Conservation (phyloP, 306 rosid species). For the Lagenaria siceraria region DNA sequence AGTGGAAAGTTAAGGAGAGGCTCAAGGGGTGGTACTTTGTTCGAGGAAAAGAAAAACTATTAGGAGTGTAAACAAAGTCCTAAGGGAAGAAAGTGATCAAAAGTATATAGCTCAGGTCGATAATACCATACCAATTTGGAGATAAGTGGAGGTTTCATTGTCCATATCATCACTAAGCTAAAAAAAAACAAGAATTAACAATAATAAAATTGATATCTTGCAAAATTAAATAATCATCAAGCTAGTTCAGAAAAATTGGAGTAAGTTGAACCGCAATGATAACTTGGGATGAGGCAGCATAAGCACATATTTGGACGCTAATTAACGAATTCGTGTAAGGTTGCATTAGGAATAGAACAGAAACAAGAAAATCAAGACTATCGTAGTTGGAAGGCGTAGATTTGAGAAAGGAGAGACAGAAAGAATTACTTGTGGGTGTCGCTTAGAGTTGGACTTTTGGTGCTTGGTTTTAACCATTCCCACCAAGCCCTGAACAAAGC, state of each 20-base stretch:
- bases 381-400: background rate
- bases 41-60: no score
- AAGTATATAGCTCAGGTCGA: no score
- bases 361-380: background rate
- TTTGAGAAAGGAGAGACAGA: background rate
- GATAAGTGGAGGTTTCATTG: no score
- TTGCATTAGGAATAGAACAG: background rate
- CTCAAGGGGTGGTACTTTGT: no score
- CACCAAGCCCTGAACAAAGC: background rate
- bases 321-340: background rate
- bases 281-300: background rate
- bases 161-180: background rate
- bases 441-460: conserved; percentile 21
- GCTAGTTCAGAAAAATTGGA: background rate
- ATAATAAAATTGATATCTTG: background rate
- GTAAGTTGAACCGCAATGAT: background rate
- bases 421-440: conserved; percentile 14
- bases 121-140: no score
- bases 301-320: background rate
- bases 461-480: conserved; percentile 22
- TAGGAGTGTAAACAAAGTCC: no score
- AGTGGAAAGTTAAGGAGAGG: no score
- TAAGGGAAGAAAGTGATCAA: no score
- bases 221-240: background rate
- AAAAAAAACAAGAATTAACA: background rate